phyloP scores from a whole-genome alignment of 257 asterid species.

The Scutellaria galericulata region DNA sequence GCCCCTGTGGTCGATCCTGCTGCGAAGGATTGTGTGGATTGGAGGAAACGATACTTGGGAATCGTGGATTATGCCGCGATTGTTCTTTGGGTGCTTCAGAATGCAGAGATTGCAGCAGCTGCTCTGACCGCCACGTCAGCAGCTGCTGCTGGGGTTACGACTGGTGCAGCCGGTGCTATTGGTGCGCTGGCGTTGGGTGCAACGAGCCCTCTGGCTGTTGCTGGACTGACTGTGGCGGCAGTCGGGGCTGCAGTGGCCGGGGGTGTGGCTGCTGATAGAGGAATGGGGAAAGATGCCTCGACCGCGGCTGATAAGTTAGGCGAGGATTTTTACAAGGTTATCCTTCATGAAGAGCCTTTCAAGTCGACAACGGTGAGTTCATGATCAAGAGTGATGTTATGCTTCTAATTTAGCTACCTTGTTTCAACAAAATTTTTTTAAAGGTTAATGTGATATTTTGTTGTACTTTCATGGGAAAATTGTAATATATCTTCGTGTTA shows the following conservation, averaged over 20 bases:
- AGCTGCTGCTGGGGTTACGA: constrained; percentile 80
- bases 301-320: constrained; percentile 73
- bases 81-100: constrained; percentile 84
- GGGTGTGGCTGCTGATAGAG: constrained; percentile 70
- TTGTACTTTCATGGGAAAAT: no score
- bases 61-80: constrained; percentile 82
- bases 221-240: constrained; percentile 74
- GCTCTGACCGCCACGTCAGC: constrained; percentile 78
- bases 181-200: constrained; percentile 86
- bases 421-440: not conserved
- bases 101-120: constrained; percentile 81
- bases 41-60: constrained; percentile 80
- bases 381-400: not conserved
- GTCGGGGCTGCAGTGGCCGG: constrained; percentile 90
- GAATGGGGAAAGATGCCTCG: constrained; percentile 68
- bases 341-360: constrained; percentile 90
- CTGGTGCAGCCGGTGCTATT: constrained; percentile 79
- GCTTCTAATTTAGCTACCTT: not conserved
- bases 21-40: constrained; percentile 48
- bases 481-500: no score
- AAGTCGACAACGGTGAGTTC: constrained; percentile 73
- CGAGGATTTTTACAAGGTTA: constrained; percentile 84
- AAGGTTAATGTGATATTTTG: no score
- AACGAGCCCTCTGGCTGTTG: constrained; percentile 76
- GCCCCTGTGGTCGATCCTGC: constrained; percentile 78